Evolutionary conservation across 495 filamentous ascomycete species (phyloP).

Genomic region (Neurospora tetrasperma): DNA sequence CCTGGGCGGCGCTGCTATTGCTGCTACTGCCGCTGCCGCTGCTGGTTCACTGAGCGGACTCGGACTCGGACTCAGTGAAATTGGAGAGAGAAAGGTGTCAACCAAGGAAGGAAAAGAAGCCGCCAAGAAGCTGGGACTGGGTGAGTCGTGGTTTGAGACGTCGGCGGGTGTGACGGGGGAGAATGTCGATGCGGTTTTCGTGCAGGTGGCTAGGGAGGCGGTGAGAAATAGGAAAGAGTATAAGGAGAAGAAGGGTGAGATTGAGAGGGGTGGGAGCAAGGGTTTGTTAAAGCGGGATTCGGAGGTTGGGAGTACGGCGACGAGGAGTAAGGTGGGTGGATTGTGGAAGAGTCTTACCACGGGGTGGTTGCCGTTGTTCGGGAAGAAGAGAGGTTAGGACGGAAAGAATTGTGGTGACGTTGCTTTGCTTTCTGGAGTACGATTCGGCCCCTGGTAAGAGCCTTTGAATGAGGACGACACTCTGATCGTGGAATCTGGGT

Average conservation of each 20-base stretch:
- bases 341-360: background rate
- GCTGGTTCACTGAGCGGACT: background rate
- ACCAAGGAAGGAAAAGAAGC: background rate
- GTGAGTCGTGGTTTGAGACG: constrained; percentile 17
- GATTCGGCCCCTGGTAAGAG: background rate
- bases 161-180: constrained; percentile 28
- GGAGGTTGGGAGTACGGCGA: background rate
- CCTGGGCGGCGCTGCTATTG: background rate
- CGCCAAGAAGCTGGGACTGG: background rate
- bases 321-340: background rate
- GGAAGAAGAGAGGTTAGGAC: background rate
- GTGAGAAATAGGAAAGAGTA: constrained; percentile 16
- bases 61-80: background rate
- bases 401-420: background rate
- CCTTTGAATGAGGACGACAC: too few relatives aligned
- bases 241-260: constrained; percentile 16
- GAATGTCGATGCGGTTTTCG: constrained; percentile 25
- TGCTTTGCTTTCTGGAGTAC: background rate
- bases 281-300: background rate
- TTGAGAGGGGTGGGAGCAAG: constrained; percentile 7
- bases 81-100: background rate
- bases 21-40: background rate
- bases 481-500: too few relatives aligned
- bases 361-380: background rate
- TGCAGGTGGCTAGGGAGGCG: constrained; percentile 20